A percentile compares a stretch with the other conserved stretches of the same genome.
Evolutionary conservation across 2,329 filamentous ascomycete species (phyloP).

Genomic region (Penicillium polonicum): DNA sequence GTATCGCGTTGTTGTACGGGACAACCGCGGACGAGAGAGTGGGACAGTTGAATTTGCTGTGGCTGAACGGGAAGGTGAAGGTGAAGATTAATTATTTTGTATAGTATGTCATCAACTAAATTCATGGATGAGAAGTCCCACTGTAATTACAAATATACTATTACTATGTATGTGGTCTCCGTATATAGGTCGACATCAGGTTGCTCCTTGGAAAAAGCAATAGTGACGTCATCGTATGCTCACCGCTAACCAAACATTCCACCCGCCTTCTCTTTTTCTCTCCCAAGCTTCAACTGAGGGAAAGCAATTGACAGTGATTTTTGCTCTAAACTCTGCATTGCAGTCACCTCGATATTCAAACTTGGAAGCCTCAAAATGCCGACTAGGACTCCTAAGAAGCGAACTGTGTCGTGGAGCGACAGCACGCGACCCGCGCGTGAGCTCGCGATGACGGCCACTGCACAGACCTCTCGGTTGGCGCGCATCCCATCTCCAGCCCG

Average conservation of each 20-base stretch:
- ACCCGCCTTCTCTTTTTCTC: constrained; percentile 1
- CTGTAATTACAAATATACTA: not conserved
- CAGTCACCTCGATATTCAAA: not conserved
- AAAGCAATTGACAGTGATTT: not conserved
- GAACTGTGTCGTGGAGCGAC: constrained; percentile 16
- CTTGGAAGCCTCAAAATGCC: not conserved
- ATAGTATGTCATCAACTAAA: not conserved
- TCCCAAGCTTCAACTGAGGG: not conserved
- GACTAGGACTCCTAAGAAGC: constrained; percentile 26
- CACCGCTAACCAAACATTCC: constrained; percentile 24
- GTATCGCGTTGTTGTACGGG: constrained; percentile 63
- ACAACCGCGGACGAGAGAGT: constrained; percentile 48
- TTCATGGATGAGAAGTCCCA: not conserved
- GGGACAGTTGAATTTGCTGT: constrained; percentile 51
- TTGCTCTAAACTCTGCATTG: not conserved
- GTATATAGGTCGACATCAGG: not conserved
- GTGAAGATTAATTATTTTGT: constrained; percentile 28
- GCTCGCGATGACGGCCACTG: constrained; percentile 14
- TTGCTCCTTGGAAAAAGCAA: not conserved
- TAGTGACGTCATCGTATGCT: constrained; percentile 39
- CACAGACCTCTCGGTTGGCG: constrained; percentile 20
- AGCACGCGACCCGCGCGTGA: constrained; percentile 12
- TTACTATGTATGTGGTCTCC: too few relatives aligned
- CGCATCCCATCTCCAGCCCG: constrained; percentile 37
- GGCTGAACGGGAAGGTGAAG: constrained; percentile 36